Conservation (phyloP, 2,329 filamentous ascomycete genomes). For the Ascochyta fabae region DNA sequence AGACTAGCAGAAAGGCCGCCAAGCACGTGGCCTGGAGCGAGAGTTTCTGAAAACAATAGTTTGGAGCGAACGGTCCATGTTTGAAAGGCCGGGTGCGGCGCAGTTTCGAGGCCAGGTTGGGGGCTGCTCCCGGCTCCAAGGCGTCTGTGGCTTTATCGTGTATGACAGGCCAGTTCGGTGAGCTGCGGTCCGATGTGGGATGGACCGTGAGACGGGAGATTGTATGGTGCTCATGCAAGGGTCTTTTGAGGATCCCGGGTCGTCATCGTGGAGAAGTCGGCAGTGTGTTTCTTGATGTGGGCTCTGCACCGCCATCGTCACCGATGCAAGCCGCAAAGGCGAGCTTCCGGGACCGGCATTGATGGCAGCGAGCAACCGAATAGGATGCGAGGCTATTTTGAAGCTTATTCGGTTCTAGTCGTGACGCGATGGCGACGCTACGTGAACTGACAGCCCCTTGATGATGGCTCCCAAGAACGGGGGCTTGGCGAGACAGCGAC, state of each 20-base stretch:
- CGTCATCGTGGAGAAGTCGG: conserved; percentile 12
- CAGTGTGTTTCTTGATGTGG: conserved; percentile 4
- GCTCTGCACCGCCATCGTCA: not conserved
- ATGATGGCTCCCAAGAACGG: conserved; percentile 26
- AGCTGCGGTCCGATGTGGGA: conserved; percentile 10
- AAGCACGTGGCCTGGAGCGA: conserved; percentile 21
- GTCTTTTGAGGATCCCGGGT: conserved; percentile 6
- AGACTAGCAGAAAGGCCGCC: conserved; percentile 13
- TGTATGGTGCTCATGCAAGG: conserved; percentile 20
- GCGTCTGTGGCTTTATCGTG: conserved; percentile 38
- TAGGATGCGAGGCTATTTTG: conserved; percentile 17
- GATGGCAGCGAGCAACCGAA: conserved; percentile 4
- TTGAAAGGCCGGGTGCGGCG: conserved; percentile 23
- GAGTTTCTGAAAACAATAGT: conserved; percentile 23
- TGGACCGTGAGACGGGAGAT: conserved; percentile 17
- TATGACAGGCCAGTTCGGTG: conserved; percentile 34
- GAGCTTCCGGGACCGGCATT: conserved; percentile 14
- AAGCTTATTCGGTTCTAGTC: conserved; percentile 15
- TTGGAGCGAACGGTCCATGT: conserved; percentile 12
- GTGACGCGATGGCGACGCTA: conserved; percentile 35
- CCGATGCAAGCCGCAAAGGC: conserved; percentile 6
- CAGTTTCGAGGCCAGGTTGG: conserved; percentile 27
- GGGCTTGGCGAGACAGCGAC: conserved; percentile 29
- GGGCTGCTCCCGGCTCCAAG: conserved; percentile 35
- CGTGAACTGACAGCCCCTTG: conserved; percentile 42